Conservation (phyloP, 306 rosid species). For the Sindora glabra region DNA sequence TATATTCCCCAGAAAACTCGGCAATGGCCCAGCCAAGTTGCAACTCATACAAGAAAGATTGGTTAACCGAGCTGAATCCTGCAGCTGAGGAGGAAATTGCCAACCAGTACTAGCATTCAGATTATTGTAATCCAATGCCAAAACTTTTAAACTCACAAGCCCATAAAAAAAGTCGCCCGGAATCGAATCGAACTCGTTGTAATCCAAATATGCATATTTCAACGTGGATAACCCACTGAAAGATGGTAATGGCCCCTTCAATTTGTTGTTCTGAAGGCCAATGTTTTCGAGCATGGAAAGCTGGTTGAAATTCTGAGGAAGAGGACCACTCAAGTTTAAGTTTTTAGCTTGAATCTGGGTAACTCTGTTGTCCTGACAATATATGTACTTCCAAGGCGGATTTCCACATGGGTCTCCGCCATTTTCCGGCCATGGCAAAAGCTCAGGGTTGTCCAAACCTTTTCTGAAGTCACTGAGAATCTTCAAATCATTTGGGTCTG, state of each 20-base stretch:
- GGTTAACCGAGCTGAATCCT: slow-evolving; percentile 41
- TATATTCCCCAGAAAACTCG: slow-evolving; percentile 59
- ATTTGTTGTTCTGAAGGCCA: slow-evolving; percentile 66
- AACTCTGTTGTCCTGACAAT: slow-evolving; percentile 46
- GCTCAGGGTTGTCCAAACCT: slow-evolving; percentile 55
- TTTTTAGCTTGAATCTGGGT: slow-evolving; percentile 74
- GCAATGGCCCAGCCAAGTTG: slow-evolving; percentile 69
- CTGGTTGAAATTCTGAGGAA: slow-evolving; percentile 58
- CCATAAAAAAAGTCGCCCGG: slow-evolving; percentile 71
- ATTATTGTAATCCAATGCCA: slow-evolving; percentile 62
- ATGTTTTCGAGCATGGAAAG: slow-evolving; percentile 55
- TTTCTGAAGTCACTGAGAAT: slow-evolving; percentile 51
- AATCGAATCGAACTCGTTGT: slow-evolving; percentile 68
- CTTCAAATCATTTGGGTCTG: slow-evolving; percentile 58
- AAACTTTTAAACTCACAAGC: slow-evolving; percentile 41
- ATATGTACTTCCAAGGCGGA: slow-evolving; percentile 49
- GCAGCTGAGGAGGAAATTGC: slow-evolving; percentile 45
- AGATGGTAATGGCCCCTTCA: slow-evolving; percentile 63
- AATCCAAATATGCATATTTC: slow-evolving; percentile 39
- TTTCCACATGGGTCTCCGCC: slow-evolving; percentile 68
- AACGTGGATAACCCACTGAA: slow-evolving; percentile 47
- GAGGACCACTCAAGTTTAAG: slow-evolving; percentile 54
- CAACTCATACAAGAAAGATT: slow-evolving; percentile 58
- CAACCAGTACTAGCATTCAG: slow-evolving; percentile 64
- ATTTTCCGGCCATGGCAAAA: slow-evolving; percentile 62